A percentile compares a stretch with the other conserved stretches of the same genome.
These are phyloP conservation scores for Dichomitus squalens DNA, from an alignment of 1,284 basidiomycete genomes.

Conservation along the genomic window DNA sequence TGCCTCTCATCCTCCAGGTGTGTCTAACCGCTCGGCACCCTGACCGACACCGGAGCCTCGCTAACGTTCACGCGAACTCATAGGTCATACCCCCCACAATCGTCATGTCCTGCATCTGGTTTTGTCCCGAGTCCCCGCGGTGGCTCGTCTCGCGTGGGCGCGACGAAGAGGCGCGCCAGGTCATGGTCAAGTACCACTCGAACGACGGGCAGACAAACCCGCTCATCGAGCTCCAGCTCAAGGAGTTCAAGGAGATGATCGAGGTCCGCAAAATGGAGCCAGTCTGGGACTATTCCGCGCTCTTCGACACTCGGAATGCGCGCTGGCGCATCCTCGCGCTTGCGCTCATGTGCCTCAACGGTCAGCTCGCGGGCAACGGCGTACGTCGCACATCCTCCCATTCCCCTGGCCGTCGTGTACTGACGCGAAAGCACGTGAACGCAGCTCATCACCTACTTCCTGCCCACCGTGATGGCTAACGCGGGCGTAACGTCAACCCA, in stretches of 20 bases:
- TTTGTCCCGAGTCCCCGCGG: slow-evolving; percentile 29
- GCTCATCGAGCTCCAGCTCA: slow-evolving; percentile 13
- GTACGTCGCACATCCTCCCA: not conserved
- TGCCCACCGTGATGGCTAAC: slow-evolving; percentile 8
- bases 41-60: not conserved
- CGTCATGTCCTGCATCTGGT: slow-evolving; percentile 22
- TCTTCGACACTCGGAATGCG: slow-evolving; percentile 6
- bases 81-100: slow-evolving; percentile 14
- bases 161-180: slow-evolving; percentile 24
- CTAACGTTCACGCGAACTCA: not conserved
- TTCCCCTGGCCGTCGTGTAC: slow-evolving; percentile 3
- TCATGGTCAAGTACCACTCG: slow-evolving; percentile 21
- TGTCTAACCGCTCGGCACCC: not conserved
- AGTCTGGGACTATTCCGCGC: slow-evolving; percentile 13
- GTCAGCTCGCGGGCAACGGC: slow-evolving; percentile 16
- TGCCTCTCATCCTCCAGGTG: slow-evolving; percentile 15
- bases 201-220: slow-evolving; percentile 12
- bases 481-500: slow-evolving; percentile 6
- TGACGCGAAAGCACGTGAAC: not conserved
- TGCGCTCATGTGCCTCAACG: slow-evolving; percentile 15
- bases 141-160: slow-evolving; percentile 29
- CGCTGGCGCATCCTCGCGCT: slow-evolving; percentile 14
- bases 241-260: slow-evolving; percentile 12
- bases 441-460: slow-evolving; percentile 17
- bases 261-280: slow-evolving; percentile 14